Conservation (phyloP, 78 protist species). For the Dictyostelium firmibasis region DNA sequence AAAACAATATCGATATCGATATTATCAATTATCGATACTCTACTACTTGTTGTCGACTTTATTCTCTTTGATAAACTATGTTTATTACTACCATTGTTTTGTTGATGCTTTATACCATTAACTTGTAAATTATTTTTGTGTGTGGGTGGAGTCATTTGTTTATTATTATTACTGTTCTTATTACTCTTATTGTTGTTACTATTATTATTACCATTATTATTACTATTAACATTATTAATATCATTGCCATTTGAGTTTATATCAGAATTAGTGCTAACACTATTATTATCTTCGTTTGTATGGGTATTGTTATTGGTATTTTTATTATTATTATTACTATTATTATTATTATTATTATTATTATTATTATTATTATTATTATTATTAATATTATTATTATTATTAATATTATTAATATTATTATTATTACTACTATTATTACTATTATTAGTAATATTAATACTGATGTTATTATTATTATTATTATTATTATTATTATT, state of each 20-base stretch:
- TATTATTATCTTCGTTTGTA: background rate
- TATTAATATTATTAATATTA: no score
- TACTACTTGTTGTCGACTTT: background rate
- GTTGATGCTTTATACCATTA: background rate
- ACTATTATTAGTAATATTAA: no score
- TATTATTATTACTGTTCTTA: background rate
- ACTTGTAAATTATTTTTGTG: background rate
- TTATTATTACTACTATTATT: no score
- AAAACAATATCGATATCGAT: slow-evolving; percentile 1
- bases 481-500: no score
- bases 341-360: background rate
- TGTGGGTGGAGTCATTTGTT: background rate
- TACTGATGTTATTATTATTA: no score
- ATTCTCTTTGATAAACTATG: background rate
- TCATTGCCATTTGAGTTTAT: background rate
- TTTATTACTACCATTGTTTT: background rate
- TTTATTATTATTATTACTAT: background rate
- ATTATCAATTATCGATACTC: background rate
- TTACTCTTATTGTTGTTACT: no score
- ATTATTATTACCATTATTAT: no score
- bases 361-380: background rate
- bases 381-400: no score
- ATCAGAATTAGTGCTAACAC: background rate
- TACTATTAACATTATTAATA: no score
- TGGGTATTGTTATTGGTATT: background rate